Conservation (phyloP, 1,284 basidiomycete genomes). For the Cutaneotrichosporon cavernicola region DNA sequence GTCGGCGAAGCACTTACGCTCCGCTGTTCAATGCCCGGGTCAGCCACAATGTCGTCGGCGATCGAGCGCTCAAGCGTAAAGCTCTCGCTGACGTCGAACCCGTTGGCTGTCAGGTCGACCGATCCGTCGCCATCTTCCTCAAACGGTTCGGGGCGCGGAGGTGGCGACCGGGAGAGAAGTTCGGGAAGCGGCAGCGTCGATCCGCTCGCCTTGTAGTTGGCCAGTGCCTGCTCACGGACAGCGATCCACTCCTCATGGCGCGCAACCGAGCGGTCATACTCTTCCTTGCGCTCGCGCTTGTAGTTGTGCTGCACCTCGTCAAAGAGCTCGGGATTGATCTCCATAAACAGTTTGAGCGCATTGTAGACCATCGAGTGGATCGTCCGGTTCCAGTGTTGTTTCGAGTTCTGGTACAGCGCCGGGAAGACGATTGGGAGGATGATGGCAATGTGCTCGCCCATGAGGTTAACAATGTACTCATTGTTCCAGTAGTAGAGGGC, state of each 20-base stretch:
- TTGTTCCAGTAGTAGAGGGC: slow-evolving; percentile 98
- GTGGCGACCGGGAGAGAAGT: slow-evolving; percentile 70
- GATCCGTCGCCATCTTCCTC: slow-evolving; percentile 83
- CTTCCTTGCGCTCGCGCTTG: slow-evolving; percentile 82
- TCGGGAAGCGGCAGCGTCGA: slow-evolving; percentile 65
- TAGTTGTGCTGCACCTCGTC: slow-evolving; percentile 93
- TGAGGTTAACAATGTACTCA: slow-evolving; percentile 98
- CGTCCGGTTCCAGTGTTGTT: slow-evolving; percentile 97
- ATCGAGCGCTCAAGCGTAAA: slow-evolving; percentile 70
- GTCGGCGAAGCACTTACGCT: slow-evolving; percentile 42
- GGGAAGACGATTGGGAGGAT: slow-evolving; percentile 97
- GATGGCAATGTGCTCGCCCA: slow-evolving; percentile 89
- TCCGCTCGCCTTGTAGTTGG: slow-evolving; percentile 65
- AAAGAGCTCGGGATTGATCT: slow-evolving; percentile 94
- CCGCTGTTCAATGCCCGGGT: slow-evolving; percentile 70
- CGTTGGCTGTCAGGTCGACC: slow-evolving; percentile 79
- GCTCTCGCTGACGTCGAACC: slow-evolving; percentile 66
- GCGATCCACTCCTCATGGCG: slow-evolving; percentile 82
- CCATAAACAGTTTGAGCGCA: slow-evolving; percentile 97
- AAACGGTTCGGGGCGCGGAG: slow-evolving; percentile 63
- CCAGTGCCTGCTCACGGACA: slow-evolving; percentile 68
- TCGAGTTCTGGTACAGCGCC: slow-evolving; percentile 94
- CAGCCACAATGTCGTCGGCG: slow-evolving; percentile 80
- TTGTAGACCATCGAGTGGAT: slow-evolving; percentile 99
- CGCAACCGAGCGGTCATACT: slow-evolving; percentile 73